Percentiles rank a stretch among this genome's conserved stretches.
phyloP scores from a whole-genome alignment of 208 protist genomes.

The Willaertia magna region DNA sequence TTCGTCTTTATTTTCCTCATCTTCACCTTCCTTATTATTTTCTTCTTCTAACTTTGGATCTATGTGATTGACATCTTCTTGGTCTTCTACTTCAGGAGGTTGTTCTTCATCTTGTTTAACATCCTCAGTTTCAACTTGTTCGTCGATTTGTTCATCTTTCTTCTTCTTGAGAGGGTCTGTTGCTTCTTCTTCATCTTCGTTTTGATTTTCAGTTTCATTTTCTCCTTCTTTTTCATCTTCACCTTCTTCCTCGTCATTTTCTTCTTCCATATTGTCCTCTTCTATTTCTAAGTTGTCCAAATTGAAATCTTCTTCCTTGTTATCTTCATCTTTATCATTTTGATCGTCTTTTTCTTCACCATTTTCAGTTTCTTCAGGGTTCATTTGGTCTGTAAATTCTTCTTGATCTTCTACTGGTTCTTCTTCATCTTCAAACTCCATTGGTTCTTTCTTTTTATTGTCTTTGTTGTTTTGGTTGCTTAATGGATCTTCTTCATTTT shows the following conservation, averaged over 20 bases:
- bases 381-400: constrained; percentile 37
- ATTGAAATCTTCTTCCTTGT: constrained; percentile 46
- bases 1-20: constrained; percentile 59
- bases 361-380: constrained; percentile 39
- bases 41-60: background rate
- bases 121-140: constrained; percentile 28
- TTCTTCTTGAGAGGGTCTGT: constrained; percentile 23
- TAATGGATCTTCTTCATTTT: background rate
- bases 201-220: constrained; percentile 24
- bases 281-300: constrained; percentile 45
- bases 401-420: constrained; percentile 28
- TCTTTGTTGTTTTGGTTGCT: background rate
- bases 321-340: constrained; percentile 13
- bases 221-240: constrained; percentile 22
- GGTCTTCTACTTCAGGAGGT: constrained; percentile 41
- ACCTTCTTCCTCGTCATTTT: constrained; percentile 36
- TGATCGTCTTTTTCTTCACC: constrained; percentile 22
- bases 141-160: constrained; percentile 27
- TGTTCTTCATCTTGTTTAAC: constrained; percentile 51
- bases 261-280: constrained; percentile 24
- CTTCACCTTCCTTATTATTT: constrained; percentile 37
- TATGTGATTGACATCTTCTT: background rate
- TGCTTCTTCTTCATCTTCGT: constrained; percentile 29
- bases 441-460: constrained; percentile 24
- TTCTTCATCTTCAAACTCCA: constrained; percentile 23